Base-by-base conservation (phyloP, 164 flowering plant genomes). In the Vitis amurensis region DNA sequence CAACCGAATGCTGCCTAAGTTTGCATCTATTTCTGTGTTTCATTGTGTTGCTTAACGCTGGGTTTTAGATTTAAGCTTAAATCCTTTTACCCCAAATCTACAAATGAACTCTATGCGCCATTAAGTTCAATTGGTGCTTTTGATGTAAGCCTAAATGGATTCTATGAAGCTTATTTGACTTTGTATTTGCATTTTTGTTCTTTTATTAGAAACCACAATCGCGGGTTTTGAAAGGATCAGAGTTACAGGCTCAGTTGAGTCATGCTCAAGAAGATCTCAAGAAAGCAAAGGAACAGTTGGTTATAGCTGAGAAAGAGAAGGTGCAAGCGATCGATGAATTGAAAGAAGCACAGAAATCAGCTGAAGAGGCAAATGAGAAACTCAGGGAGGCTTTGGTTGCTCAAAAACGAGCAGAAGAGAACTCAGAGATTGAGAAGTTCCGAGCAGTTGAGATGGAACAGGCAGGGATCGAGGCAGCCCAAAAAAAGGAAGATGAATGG, bases 361-460 rank as follows among this genome's bases (percentile, higher is more conserved):
- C 90, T 19, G 94, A 88, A 8, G 97, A 91, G 69, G 92, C 91
- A 62, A 85, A 85, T 85, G 91, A 74, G 82, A 94, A 91, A 72
- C 92, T 92, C 30, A 68, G 77, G 50, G 96, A 91, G 76, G 91
- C 96, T 59, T 61, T 88, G 79, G 88, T 83, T 71, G 90, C 94
- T 72, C 98, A 90, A 70, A 94, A 94, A 78, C 77, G 83, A 71
- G 97, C 97, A 2, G 97, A 91, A 72, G 98, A 94, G 74, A 73
- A 72, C 75, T 84, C 88, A 27, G 99, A 94, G 82, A 89, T 91
- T 57, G 98, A 92, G 78, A 94, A 89, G 75, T 94, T 94, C 72
- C 88, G 97, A 13, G 92, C 99, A 27, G 84, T 85, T 63, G 99
- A 91, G 73, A 64, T 91, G 84, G 97, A 94, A 73, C 97, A 91